These are phyloP conservation scores for Halophytophthora batemanensis DNA, from an alignment of 352 stramenopile genomes.

Conservation along the genomic window DNA sequence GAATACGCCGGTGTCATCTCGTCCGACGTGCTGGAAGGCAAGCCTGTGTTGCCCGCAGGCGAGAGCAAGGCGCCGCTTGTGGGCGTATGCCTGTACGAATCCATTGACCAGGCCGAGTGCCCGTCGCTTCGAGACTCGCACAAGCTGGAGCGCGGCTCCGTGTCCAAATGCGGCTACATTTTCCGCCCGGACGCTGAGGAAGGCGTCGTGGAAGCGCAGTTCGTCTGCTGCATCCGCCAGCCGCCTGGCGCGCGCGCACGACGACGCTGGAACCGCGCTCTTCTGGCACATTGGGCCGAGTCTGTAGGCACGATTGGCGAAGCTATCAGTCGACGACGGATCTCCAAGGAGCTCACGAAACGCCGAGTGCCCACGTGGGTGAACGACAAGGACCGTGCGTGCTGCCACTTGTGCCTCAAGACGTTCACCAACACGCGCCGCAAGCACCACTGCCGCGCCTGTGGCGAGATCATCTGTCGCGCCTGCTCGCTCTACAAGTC, in stretches of 20 bases:
- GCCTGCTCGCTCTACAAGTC: conserved; percentile 77
- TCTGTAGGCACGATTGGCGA: conserved; percentile 66
- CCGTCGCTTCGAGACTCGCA: conserved; percentile 70
- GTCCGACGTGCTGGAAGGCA: conserved; percentile 47
- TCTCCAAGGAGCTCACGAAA: conserved; percentile 71
- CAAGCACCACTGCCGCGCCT: conserved; percentile 79
- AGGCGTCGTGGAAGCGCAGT: conserved; percentile 65
- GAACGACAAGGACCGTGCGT: conserved; percentile 76
- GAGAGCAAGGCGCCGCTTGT: conserved; percentile 4
- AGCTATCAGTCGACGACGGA: conserved; percentile 59
- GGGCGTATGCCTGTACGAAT: conserved; percentile 78
- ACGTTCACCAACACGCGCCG: conserved; percentile 77
- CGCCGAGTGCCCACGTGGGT: conserved; percentile 75
- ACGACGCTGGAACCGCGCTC: conserved; percentile 57
- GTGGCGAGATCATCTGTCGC: conserved; percentile 84
- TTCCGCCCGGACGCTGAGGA: conserved; percentile 61
- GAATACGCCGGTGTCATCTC: conserved; percentile 74
- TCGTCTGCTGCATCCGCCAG: conserved; percentile 79
- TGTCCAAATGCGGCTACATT: conserved; percentile 80
- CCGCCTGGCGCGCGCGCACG: conserved; percentile 53
- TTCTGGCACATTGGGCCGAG: conserved; percentile 72
- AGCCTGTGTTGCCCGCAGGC: conserved; percentile 20
- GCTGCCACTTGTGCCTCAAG: conserved; percentile 81
- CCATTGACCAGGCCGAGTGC: conserved; percentile 77
- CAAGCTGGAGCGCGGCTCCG: conserved; percentile 57